Base-by-base conservation (phyloP, 2,329 filamentous ascomycete species). In the Rhytidhysteron rufulum region DNA sequence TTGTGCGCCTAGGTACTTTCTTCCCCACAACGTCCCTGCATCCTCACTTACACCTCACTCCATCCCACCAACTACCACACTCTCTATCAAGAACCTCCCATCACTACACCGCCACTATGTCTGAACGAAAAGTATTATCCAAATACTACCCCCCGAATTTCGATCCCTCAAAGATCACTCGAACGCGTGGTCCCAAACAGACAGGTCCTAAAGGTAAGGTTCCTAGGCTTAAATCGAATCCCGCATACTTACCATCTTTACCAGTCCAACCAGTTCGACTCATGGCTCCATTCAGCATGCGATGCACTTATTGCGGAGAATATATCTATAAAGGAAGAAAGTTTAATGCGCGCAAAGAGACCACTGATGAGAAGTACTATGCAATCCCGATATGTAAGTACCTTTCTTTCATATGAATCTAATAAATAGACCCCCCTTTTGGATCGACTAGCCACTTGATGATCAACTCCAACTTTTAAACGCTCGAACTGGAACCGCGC, bases 341-440 rank as follows among this genome's bases (percentile, higher is more conserved):
- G 59, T 97, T 97, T 77, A 97, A 97, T 68, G 85, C 88, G 3
- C 79, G 88, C 25, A 98, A 98, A 60, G 89, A 96, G 60, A 95
- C 86, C 0, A 88, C 88, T 0, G 86, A 93, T 16, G 86, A 96
- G 56, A 86, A 85, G 52, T 98, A 98, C 70, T 80, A 95, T 34
- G 79, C 79, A 36, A 94, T 97, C 47, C 80, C 88, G 45, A 89
- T 95, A 48, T 93, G 7, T 13, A 27, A n/a, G n/a, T n/a, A n/a
- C n/a, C n/a, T n/a, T n/a, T n/a, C n/a, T n/a, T n/a, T n/a, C n/a
- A n/a, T n/a, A n/a, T n/a, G n/a, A n/a, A n/a, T n/a, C n/a, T n/a
- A n/a, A n/a, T n/a, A n/a, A n/a, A n/a, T n/a, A n/a, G n/a, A n/a
- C n/a, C n/a, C n/a, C n/a, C n/a, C n/a, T n/a, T n/a, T n/a, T n/a